Conservation (phyloP, 192 early-diverging fungal genomes). For the Chytriomyces hyalinus region DNA sequence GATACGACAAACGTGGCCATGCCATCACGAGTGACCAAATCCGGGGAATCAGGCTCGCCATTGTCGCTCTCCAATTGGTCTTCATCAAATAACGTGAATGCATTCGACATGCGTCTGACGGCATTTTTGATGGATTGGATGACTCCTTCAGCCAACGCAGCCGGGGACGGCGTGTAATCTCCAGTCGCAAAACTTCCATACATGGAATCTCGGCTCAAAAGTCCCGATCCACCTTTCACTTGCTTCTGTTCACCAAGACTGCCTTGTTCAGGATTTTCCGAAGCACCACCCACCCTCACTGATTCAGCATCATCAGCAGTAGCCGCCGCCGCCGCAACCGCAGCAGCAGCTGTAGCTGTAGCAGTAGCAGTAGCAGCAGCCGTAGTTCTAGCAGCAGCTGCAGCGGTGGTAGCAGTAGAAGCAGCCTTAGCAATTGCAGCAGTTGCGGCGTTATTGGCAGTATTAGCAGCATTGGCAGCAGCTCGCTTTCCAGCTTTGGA, state of each 20-base stretch:
- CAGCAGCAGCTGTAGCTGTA: not conserved
- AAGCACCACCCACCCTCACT: not conserved
- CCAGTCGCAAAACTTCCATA: not conserved
- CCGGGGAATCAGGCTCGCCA: not conserved
- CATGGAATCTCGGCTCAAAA: too few species aligned
- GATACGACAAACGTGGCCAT: not conserved
- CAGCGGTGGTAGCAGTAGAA: not conserved
- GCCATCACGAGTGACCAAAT: not conserved
- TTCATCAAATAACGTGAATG: slow-evolving; percentile 26
- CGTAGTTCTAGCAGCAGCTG: too few species aligned
- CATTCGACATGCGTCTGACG: slow-evolving; percentile 10
- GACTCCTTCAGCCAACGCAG: slow-evolving; percentile 28
- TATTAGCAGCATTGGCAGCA: not conserved
- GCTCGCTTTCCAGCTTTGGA: not conserved
- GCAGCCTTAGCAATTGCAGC: not conserved
- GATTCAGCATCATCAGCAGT: too few species aligned
- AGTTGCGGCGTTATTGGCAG: not conserved
- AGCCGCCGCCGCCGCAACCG: too few species aligned
- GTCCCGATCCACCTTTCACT: not conserved
- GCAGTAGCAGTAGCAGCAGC: not conserved
- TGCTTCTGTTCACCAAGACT: not conserved
- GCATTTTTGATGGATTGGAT: slow-evolving; percentile 16
- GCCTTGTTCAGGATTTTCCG: not conserved
- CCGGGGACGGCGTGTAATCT: not conserved
- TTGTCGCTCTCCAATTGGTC: not conserved